Conservation (phyloP, 1,284 basidiomycete genomes). For the Cronartium quercuum region DNA sequence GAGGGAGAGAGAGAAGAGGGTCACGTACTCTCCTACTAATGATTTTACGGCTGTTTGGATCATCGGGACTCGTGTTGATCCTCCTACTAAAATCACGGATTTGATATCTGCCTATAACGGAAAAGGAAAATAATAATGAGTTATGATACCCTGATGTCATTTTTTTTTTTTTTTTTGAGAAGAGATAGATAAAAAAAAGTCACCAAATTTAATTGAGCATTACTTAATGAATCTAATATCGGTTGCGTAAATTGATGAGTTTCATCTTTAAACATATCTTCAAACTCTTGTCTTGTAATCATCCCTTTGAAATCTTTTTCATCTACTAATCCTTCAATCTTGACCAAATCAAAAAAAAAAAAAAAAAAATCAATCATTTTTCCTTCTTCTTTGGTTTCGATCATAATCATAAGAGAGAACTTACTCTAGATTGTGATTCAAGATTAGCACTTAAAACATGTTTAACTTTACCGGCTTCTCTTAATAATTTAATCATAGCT, state of each 20-base stretch:
- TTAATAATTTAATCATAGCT: conserved; percentile 86
- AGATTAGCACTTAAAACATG: conserved; percentile 86
- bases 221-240: conserved; percentile 66
- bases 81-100: conserved; percentile 86
- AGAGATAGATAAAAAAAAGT: too few relatives aligned
- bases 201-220: conserved; percentile 64
- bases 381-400: too few relatives aligned
- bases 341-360: conserved; percentile 34
- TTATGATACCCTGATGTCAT: too few relatives aligned
- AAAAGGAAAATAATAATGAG: background rate
- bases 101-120: conserved; percentile 62
- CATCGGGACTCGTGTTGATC: conserved; percentile 82
- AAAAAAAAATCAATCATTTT: too few relatives aligned
- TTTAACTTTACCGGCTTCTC: conserved; percentile 87
- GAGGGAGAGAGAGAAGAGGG: background rate
- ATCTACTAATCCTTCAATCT: conserved; percentile 80
- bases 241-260: conserved; percentile 61
- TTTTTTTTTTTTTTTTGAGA: too few relatives aligned
- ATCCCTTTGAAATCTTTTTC: conserved; percentile 84
- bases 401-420: conserved; percentile 45
- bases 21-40: conserved; percentile 65
- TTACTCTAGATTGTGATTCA: conserved; percentile 65
- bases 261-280: conserved; percentile 59
- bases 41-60: conserved; percentile 73
- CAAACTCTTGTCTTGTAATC: conserved; percentile 70